A percentile compares a stretch with the other conserved stretches of the same genome.
Conservation (phyloP, 495 filamentous ascomycete species). For the Penicillium canescens region DNA sequence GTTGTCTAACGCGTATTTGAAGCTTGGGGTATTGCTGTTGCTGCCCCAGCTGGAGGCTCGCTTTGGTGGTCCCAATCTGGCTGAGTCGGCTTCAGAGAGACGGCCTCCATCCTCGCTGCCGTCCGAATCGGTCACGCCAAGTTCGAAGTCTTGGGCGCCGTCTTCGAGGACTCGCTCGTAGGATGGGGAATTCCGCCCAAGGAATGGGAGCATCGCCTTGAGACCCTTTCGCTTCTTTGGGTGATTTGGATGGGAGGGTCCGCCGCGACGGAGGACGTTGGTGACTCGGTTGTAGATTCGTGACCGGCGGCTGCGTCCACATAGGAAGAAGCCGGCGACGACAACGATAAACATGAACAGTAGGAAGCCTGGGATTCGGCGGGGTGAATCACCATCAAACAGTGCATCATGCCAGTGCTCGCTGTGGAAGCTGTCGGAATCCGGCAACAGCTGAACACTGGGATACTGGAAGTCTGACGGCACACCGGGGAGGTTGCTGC, state of each 20-base stretch:
- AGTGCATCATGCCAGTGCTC: constrained; percentile 76
- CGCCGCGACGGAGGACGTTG: constrained; percentile 48
- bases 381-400: constrained; percentile 58
- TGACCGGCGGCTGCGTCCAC: constrained; percentile 70
- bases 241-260: constrained; percentile 52
- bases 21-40: constrained; percentile 32
- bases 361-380: constrained; percentile 70
- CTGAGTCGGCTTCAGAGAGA: constrained; percentile 33
- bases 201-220: constrained; percentile 51
- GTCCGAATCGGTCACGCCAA: constrained; percentile 62
- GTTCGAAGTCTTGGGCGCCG: constrained; percentile 69
- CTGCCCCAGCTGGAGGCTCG: constrained; percentile 43
- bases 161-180: constrained; percentile 90
- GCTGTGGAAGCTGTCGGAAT: constrained; percentile 49
- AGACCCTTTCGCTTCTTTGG: constrained; percentile 55
- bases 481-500: constrained; percentile 68
- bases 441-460: constrained; percentile 55
- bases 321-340: constrained; percentile 63
- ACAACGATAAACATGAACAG: constrained; percentile 74
- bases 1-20: constrained; percentile 63
- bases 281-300: constrained; percentile 61
- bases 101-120: constrained; percentile 47
- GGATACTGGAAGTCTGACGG: constrained; percentile 84
- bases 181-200: constrained; percentile 55
- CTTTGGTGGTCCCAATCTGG: constrained; percentile 30